Conservation (phyloP, 2,329 filamentous ascomycete species). For the Microcyclospora pomicola region DNA sequence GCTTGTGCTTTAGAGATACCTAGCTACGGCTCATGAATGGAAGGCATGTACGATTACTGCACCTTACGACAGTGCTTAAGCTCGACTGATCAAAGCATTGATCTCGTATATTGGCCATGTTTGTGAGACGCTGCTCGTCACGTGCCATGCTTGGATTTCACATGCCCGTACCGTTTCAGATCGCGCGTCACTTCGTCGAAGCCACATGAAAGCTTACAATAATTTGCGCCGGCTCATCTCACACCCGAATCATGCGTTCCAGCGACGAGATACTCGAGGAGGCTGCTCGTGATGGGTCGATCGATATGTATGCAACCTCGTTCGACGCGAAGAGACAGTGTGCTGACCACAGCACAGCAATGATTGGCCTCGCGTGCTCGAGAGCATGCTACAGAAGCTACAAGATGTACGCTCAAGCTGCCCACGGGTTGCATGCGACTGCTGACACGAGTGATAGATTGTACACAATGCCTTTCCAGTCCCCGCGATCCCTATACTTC, state of each 20-base stretch:
- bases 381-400: conserved; percentile 51
- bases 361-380: conserved; percentile 55
- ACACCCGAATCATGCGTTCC: conserved; percentile 12
- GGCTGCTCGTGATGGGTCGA: conserved; percentile 44
- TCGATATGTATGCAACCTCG: conserved; percentile 39
- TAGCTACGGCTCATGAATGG: too few species aligned
- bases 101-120: too few species aligned
- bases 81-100: too few species aligned
- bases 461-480: conserved; percentile 62
- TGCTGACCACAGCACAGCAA: conserved; percentile 38
- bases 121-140: too few species aligned
- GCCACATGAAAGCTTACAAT: too few species aligned
- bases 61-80: too few species aligned
- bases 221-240: too few species aligned
- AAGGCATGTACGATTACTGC: too few species aligned
- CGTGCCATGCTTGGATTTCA: too few species aligned
- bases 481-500: conserved; percentile 42
- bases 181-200: too few species aligned
- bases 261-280: conserved; percentile 39
- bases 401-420: conserved; percentile 40
- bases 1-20: too few species aligned
- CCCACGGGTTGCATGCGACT: conserved; percentile 3
- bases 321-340: background rate
- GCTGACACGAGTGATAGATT: conserved; percentile 40
- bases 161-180: too few species aligned